Percentiles rank a stretch among this genome's conserved stretches.
These are phyloP conservation scores for Camellia granthamiana DNA, from an alignment of 148 eudicot species.

Conservation along the genomic window DNA sequence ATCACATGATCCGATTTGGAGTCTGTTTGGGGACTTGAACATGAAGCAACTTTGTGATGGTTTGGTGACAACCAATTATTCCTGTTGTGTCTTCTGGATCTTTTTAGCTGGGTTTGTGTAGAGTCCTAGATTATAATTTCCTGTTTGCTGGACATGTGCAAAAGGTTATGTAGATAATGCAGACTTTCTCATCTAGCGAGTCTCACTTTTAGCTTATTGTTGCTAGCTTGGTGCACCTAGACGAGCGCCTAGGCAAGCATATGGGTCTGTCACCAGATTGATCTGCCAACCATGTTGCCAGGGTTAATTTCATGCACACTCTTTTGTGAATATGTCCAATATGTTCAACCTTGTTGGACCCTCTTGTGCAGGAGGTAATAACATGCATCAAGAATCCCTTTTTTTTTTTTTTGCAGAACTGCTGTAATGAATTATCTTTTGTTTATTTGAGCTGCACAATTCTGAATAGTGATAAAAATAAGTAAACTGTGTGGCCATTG, in stretches of 20 bases:
- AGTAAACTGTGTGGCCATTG: conserved; percentile 23
- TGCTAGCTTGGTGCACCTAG: conserved; percentile 28
- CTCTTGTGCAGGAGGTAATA: conserved; percentile 19
- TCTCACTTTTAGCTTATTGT: conserved; percentile 32
- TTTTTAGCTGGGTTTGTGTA: neutral
- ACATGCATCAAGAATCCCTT: conserved; percentile 4
- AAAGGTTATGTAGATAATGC: conserved; percentile 2
- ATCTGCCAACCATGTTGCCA: conserved; percentile 21
- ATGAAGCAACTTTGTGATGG: neutral
- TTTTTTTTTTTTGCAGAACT: neutral
- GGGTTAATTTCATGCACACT: conserved; percentile 25
- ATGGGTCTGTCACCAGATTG: conserved; percentile 8
- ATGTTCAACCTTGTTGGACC: conserved; percentile 11
- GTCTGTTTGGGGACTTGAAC: conserved; percentile 3
- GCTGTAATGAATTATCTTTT: neutral
- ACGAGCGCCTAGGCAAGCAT: conserved; percentile 18
- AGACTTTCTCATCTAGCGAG: conserved; percentile 17
- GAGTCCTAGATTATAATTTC: neutral
- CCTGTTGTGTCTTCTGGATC: neutral
- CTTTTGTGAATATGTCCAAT: conserved; percentile 22
- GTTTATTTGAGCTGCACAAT: neutral
- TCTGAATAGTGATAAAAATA: neutral
- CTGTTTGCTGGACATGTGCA: neutral
- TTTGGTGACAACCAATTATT: neutral
- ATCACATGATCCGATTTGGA: neutral